Evolutionary conservation across 495 filamentous ascomycete genomes (phyloP), one percentile per base, ranked within the genome.

Genomic region (Filosporella fistucella): DNA sequence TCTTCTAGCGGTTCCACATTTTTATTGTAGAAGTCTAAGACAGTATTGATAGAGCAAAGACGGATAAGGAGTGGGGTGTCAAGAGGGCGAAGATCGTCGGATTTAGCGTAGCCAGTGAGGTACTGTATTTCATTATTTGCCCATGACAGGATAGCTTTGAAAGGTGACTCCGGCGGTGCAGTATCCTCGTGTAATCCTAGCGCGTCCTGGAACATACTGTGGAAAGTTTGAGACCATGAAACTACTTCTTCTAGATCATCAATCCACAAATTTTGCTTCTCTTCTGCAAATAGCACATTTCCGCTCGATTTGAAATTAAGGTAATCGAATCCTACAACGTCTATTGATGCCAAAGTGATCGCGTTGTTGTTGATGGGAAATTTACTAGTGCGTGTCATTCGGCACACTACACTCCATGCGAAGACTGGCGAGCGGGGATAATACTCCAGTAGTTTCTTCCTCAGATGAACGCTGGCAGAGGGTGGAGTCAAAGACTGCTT

Each of bases 191-290:
- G 25, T 80, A 42, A 0, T 47, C 39, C 1, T 54, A 28, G 9
- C 2, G 2, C 12, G 11, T 14, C 16, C 24, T 23, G 3, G 37
- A 8, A 71, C 64, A 34, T 14, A n/a, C 4, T 11, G 14, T 34
- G 17, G 20, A 54, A 48, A 10, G 42, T 20, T 9, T 29, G 17
- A 11, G 21, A 35, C 91, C 90, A 96, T 11, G 75, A 43, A 17
- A 71, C 68, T 1, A 78, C 69, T 64, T 96, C 91, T 7, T 75
- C 64, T 2, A 88, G 76, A 39, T 86, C 78, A 56, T 96, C 91
- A 40, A 93, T 70, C 59, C 85, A 96, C 0, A 96, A 69, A 49
- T 98, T 98, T 53, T 91, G 88, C 55, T 93, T 89, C 65, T 98
- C 93, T 55, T 86, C 73, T 12, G 78, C 81, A 57, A 98, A 98